Percentiles rank a stretch among this genome's conserved stretches.
phyloP scores from a whole-genome alignment of 768 basidiomycete species.

The Steccherinum ochraceum region DNA sequence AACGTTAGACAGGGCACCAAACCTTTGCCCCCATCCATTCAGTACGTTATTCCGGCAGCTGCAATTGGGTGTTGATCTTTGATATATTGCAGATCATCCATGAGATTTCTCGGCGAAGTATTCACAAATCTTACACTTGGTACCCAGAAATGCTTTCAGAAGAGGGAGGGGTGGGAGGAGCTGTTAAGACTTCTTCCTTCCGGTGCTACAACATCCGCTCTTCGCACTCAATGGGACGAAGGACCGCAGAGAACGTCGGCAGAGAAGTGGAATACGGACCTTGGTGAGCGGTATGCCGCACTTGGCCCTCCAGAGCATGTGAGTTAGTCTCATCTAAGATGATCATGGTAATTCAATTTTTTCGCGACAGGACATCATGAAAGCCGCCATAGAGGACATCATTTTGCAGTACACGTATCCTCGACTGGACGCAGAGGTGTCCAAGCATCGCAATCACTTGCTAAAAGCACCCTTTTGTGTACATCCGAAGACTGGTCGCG shows the following conservation, averaged over 20 bases:
- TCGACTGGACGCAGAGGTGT: constrained; percentile 93
- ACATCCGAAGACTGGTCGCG: constrained; percentile 92
- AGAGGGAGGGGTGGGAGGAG: constrained; percentile 64
- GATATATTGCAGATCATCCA: constrained; percentile 19
- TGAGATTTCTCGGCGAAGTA: constrained; percentile 40
- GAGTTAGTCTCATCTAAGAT: neutral
- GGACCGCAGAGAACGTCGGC: constrained; percentile 48
- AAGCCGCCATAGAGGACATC: constrained; percentile 72
- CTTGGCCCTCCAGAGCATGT: too few species aligned
- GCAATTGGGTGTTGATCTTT: neutral
- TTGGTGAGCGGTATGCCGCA: too few species aligned
- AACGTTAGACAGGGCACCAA: constrained; percentile 50
- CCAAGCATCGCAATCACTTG: constrained; percentile 95
- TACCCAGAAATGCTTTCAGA: constrained; percentile 81
- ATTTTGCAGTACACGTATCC: constrained; percentile 94
- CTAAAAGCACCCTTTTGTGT: constrained; percentile 97
- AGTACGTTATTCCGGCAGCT: constrained; percentile 31
- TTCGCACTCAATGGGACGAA: constrained; percentile 56
- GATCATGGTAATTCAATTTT: constrained; percentile 11
- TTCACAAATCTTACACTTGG: constrained; percentile 67
- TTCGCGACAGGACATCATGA: constrained; percentile 26
- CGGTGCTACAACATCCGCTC: constrained; percentile 34
- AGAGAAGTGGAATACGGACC: constrained; percentile 54
- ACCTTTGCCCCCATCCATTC: constrained; percentile 66
- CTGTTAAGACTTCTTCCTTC: constrained; percentile 76